Base-by-base conservation (phyloP, 139 green algal species). In the Closterium sp. region DNA sequence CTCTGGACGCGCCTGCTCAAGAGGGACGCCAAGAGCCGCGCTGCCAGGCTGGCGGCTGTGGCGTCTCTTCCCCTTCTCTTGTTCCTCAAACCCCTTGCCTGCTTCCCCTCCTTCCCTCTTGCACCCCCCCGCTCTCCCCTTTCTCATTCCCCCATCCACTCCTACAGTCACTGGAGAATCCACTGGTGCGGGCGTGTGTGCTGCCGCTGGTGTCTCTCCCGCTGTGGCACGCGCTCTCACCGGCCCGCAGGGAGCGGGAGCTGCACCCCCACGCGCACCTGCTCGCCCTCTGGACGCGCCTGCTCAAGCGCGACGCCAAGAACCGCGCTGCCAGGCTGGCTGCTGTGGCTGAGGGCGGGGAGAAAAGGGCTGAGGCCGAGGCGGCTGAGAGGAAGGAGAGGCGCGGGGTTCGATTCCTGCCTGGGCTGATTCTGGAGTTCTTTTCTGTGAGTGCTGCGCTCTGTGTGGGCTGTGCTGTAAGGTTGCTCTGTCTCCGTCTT, bases 271-370 rank as follows among this genome's bases (percentile, higher is more conserved):
- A 90, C 96, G 96, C 34, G 88, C 86, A 96, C 86, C 96, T 99
- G 42, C 95, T 95, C 34, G 97, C 98, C 95, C 95, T 97, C 92
- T 99, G 98, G 98, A 95, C 95, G 86, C 92, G 96, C n/a, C 92
- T 98, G 87, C 88, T 95, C 11, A 97, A 98, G 91, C 97, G 98
- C 45, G 97, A 99, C 89, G 95, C 95, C 42, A 98, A 97, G 94
- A 79, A 79, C 62, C 17, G 62, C 17, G 94, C 96, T 6, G 95
- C 96, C 4, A 95, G 79, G 17, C 45, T 88, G 30, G 91, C 73
- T 22, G 93, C 93, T 79, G 62, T 79, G 17, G 62, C 62, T 2
- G 62, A 79, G 19, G 62, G 62, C 2, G 62, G 62, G 62, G 62
- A 24, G 62, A 79, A 24, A 13, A 27, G 62, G 62, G 62, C 62